Evolutionary conservation across 176 grass and related monocot species (phyloP).

Genomic region (Phragmites australis): DNA sequence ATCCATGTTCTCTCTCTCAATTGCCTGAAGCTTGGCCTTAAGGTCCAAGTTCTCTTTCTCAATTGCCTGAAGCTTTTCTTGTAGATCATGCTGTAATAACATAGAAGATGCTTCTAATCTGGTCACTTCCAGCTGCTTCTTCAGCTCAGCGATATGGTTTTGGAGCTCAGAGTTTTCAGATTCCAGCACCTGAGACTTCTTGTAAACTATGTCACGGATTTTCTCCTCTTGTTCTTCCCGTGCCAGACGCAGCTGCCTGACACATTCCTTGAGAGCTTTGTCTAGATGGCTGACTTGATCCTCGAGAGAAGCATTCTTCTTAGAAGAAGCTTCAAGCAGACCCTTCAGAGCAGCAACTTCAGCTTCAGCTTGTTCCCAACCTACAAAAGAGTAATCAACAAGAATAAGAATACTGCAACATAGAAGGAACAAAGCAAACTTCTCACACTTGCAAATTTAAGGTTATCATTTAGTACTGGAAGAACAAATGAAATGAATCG

Average conservation of each 20-base stretch:
- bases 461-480: not conserved
- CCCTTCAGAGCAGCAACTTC: slow-evolving; percentile 72
- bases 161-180: slow-evolving; percentile 55
- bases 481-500: slow-evolving; percentile 6
- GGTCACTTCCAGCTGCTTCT: slow-evolving; percentile 46
- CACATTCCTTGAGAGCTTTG: slow-evolving; percentile 85
- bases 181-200: slow-evolving; percentile 47
- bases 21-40: slow-evolving; percentile 45
- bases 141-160: slow-evolving; percentile 60
- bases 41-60: slow-evolving; percentile 68
- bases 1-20: slow-evolving; percentile 69
- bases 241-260: slow-evolving; percentile 78
- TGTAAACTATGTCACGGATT: slow-evolving; percentile 50
- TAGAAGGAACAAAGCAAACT: slow-evolving; percentile 26
- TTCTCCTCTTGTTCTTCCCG: slow-evolving; percentile 77
- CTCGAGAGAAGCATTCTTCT: slow-evolving; percentile 78
- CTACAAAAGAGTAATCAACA: slow-evolving; percentile 43
- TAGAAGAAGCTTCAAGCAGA: slow-evolving; percentile 70
- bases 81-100: slow-evolving; percentile 44
- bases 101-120: slow-evolving; percentile 42
- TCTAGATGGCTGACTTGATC: slow-evolving; percentile 73
- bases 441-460: not conserved
- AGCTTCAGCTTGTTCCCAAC: slow-evolving; percentile 92
- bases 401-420: slow-evolving; percentile 31
- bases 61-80: slow-evolving; percentile 53